Evolutionary conservation across 2,329 filamentous ascomycete genomes (phyloP), one percentile per base, ranked within the genome.

Genomic region (Aspergillus fructus): DNA sequence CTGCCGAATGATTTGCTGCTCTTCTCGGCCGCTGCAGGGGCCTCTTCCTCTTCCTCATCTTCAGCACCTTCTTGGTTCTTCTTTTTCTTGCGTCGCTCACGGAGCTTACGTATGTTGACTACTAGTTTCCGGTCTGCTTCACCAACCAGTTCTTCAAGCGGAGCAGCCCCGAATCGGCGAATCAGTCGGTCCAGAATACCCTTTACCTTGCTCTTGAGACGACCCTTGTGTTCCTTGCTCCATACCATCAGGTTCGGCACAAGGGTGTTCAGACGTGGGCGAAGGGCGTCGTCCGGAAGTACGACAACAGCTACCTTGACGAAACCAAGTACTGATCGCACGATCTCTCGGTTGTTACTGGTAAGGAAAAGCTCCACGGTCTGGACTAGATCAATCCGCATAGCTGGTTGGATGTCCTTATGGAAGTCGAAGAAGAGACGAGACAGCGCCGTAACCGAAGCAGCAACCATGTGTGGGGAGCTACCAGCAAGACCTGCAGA

Each of bases 171-270:
- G 70, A 97, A 97, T 56, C 93, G 87, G 48, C 93, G 86, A 21
- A 97, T 89, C 83, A 97, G 91, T 52, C 94, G 87, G 78, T 99
- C 94, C 15, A 99, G 79, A 62, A 99, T 97, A 71, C 97, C 93
- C 85, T 97, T 97, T 65, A 99, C 93, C 80, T 97, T 99, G 49
- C 90, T 88, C 69, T 93, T 91, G 79, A 99, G 94, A 72, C 96
- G 92, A 12, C 92, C 92, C 79, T 97, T 97, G 81, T 99, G 96
- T 76, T 99, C 94, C 74, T 97, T 91, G 71, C 90, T 93, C 93
- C 94, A 99, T 42, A 93, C 86, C 81, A 97, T 91, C 19, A 97
- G 81, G 74, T 96, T 96, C 3, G 93, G 91, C 2, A 99, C 85
- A 48, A 99, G 82, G 0, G 87, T 86, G 33, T 82, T 79, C 37